phyloP scores from a whole-genome alignment of 768 basidiomycete species.

The Auricularia sp. region DNA sequence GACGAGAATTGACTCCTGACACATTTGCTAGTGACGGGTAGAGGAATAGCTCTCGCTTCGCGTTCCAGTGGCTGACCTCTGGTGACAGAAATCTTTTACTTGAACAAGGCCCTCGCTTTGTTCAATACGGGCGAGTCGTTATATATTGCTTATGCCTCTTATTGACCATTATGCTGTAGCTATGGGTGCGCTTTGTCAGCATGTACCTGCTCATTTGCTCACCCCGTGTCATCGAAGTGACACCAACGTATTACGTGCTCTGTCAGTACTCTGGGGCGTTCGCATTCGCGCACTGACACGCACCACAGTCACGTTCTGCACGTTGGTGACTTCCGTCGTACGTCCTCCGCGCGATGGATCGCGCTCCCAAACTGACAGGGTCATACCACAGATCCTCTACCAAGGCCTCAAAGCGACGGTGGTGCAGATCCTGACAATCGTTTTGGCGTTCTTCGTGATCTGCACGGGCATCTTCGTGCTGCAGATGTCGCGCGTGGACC shows the following conservation, averaged over 20 bases:
- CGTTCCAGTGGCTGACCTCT: constrained; percentile 1
- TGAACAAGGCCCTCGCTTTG: constrained; percentile 38
- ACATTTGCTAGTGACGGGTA: too few relatives aligned
- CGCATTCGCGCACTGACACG: neutral
- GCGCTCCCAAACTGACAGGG: too few relatives aligned
- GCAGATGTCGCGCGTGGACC: constrained; percentile 35
- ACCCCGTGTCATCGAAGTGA: constrained; percentile 9
- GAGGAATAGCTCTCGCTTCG: too few relatives aligned
- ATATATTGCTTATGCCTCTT: neutral
- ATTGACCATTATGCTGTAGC: neutral
- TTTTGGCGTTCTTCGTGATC: constrained; percentile 33
- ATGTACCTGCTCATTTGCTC: neutral
- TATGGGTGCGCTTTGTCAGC: neutral
- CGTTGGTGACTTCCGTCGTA: constrained; percentile 26
- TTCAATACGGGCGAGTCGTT: constrained; percentile 32
- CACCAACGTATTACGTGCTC: constrained; percentile 28
- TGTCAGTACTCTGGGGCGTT: constrained; percentile 6
- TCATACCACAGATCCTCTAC: constrained; percentile 22
- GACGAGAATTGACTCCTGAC: too few relatives aligned
- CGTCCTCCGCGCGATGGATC: neutral
- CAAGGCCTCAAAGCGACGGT: constrained; percentile 32
- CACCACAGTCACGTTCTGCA: constrained; percentile 24
- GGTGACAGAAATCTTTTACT: constrained; percentile 27
- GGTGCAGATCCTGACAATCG: constrained; percentile 31
- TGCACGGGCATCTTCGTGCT: constrained; percentile 35